Percentiles rank a stretch among this genome's conserved stretches.
Conservation (phyloP, 257 asterid genomes). For the Petunia secreta region DNA sequence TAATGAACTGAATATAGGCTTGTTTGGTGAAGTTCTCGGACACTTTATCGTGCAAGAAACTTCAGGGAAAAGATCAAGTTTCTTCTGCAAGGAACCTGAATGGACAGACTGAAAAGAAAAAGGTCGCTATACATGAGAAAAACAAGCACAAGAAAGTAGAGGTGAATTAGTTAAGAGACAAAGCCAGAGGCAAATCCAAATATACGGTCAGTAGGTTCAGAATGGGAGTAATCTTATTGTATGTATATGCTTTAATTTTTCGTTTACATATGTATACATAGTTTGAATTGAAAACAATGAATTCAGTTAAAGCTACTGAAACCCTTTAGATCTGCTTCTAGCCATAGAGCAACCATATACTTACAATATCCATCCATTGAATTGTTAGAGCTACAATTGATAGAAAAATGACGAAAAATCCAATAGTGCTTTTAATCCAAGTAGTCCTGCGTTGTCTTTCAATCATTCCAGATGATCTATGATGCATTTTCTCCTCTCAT, state of each 20-base stretch:
- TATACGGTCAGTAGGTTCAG: too few species aligned
- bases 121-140: not conserved
- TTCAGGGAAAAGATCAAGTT: constrained; percentile 33
- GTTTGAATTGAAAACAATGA: too few species aligned
- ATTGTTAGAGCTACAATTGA: constrained; percentile 42
- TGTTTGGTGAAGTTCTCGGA: constrained; percentile 36
- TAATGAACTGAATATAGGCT: constrained; percentile 25
- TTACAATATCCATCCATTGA: constrained; percentile 63
- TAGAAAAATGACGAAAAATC: constrained; percentile 43
- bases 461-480: constrained; percentile 31
- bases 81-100: constrained; percentile 40
- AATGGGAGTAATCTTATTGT: too few species aligned
- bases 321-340: not conserved
- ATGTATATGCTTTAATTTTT: too few species aligned
- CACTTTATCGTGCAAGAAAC: constrained; percentile 62
- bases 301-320: too few species aligned
- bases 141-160: not conserved
- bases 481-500: not conserved
- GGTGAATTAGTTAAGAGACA: too few species aligned
- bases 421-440: constrained; percentile 41
- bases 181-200: too few species aligned
- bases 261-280: too few species aligned
- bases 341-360: constrained; percentile 14
- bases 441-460: constrained; percentile 36
- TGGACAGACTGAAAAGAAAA: constrained; percentile 44